Evolutionary conservation across 352 stramenopile genomes (phyloP), one percentile per base, ranked within the genome.

Genomic region (Phytophthora europaea): DNA sequence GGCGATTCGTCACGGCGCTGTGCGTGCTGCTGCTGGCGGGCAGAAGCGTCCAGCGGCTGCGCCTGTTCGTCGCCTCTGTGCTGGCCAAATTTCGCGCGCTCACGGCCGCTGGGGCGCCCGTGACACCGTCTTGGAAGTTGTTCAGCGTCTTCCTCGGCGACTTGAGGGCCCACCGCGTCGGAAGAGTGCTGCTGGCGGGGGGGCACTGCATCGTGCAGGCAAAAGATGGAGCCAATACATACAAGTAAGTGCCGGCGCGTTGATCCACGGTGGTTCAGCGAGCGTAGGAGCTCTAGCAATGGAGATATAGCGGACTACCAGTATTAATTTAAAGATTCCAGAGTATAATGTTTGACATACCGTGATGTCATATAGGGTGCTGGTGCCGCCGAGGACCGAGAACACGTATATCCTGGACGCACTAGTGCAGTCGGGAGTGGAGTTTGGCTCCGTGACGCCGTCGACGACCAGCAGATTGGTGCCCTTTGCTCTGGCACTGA

Each of bases 81-180:
- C 26, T 91, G 47, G 22, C 60, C 23, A 73, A 54, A 31, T 40
- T 75, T 15, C 66, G 67, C 15, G 67, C 73, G 1, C 71, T 77
- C 0, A 65, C 68, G 0, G 60, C 71, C 1, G 31, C 61, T 31
- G 65, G 61, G 16, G 16, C 75, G 28, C 43, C 67, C 13, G 60
- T 77, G 31, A 23, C 63, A 23, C 47, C 75, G 40, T 53, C 75
- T 28, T 93, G 82, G 81, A 79, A 75, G 20, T 75, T 95, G n/a
- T 94, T 95, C 45, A 95, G 88, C 62, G 55, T 38, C n/a, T 89
- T 95, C 56, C 70, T 95, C 7, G 23, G 65, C 15, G 87, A 95
- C 63, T 62, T 93, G 28, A 67, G 45, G 4, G 72, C 73, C 5
- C 61, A 86, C 28, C 79, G 80, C 20, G 75, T 95, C 8, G 70